Percentiles rank a stretch among this genome's conserved stretches.
phyloP scores from a whole-genome alignment of 2,329 filamentous ascomycete genomes.

The Cordyceps sp. region DNA sequence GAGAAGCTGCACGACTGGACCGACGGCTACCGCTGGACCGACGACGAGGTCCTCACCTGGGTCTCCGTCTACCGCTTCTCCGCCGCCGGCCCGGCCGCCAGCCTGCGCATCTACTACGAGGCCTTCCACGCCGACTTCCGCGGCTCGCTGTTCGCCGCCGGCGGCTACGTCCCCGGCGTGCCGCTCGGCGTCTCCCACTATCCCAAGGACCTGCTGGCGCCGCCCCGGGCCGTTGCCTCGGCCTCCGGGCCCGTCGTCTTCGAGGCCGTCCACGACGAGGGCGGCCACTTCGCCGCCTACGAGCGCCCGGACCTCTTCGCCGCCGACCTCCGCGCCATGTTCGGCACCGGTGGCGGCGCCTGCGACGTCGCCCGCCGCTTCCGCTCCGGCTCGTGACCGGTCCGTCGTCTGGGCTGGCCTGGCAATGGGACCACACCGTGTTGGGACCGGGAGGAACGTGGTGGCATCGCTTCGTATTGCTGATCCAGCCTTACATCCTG shows the following conservation, averaged over 20 bases:
- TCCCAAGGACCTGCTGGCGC: conserved; percentile 37
- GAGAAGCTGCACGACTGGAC: conserved; percentile 66
- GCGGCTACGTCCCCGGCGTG: conserved; percentile 16
- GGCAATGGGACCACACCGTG: no score
- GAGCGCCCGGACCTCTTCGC: conserved; percentile 37
- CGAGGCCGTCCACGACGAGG: conserved; percentile 29
- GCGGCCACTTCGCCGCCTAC: conserved; percentile 45
- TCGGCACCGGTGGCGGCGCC: conserved; percentile 31
- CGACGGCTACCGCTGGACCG: conserved; percentile 54
- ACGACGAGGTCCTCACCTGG: conserved; percentile 65
- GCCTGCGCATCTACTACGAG: conserved; percentile 59
- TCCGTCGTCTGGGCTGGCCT: no score
- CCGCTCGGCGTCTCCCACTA: conserved; percentile 34
- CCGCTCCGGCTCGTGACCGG: background rate
- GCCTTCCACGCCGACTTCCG: conserved; percentile 21
- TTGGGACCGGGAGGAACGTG: no score
- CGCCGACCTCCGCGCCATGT: conserved; percentile 39
- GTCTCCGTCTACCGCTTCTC: conserved; percentile 57
- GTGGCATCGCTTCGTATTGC: no score
- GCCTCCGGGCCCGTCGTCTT: conserved; percentile 45
- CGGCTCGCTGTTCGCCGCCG: conserved; percentile 4
- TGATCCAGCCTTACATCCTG: no score
- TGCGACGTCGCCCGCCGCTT: conserved; percentile 10
- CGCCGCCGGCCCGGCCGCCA: conserved; percentile 50
- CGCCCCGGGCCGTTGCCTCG: conserved; percentile 37